phyloP scores from a whole-genome alignment of 192 early-diverging fungal genomes.

The Funneliformis geosporum region DNA sequence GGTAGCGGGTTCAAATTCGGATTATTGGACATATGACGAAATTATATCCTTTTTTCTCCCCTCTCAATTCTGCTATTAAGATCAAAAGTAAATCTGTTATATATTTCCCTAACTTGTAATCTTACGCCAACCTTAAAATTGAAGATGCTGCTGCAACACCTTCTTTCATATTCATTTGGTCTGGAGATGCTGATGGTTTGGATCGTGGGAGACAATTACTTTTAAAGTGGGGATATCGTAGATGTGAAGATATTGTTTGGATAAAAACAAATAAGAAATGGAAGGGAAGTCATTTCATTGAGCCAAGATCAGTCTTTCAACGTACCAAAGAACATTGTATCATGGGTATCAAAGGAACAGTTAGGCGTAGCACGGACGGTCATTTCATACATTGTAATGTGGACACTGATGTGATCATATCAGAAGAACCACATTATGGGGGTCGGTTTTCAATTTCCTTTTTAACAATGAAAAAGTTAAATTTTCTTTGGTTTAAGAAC shows the following conservation, averaged over 20 bases:
- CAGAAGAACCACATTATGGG: constrained; percentile 51
- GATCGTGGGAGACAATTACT: constrained; percentile 60
- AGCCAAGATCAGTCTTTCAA: constrained; percentile 50
- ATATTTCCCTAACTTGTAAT: constrained; percentile 24
- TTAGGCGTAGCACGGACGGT: constrained; percentile 61
- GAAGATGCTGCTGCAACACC: constrained; percentile 59
- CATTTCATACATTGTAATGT: constrained; percentile 76
- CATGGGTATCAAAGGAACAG: constrained; percentile 67
- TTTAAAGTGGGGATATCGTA: constrained; percentile 63
- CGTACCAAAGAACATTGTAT: constrained; percentile 69
- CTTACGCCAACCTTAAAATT: constrained; percentile 49
- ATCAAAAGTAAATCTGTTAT: neutral
- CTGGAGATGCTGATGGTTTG: constrained; percentile 55
- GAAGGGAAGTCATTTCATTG: constrained; percentile 43
- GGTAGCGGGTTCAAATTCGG: constrained; percentile 29
- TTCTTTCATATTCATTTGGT: constrained; percentile 67
- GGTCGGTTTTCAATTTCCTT: constrained; percentile 19
- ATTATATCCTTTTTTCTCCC: constrained; percentile 37
- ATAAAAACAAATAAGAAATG: constrained; percentile 59
- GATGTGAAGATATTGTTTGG: constrained; percentile 70
- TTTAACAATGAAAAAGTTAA: neutral
- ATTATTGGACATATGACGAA: constrained; percentile 52
- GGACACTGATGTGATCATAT: constrained; percentile 68
- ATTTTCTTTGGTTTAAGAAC: neutral
- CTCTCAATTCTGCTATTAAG: neutral